A percentile compares a stretch with the other conserved stretches of the same genome.
These are phyloP conservation scores for Thermothelomyces thermophilus DNA, from an alignment of 2,329 filamentous ascomycete species.

Conservation along the genomic window DNA sequence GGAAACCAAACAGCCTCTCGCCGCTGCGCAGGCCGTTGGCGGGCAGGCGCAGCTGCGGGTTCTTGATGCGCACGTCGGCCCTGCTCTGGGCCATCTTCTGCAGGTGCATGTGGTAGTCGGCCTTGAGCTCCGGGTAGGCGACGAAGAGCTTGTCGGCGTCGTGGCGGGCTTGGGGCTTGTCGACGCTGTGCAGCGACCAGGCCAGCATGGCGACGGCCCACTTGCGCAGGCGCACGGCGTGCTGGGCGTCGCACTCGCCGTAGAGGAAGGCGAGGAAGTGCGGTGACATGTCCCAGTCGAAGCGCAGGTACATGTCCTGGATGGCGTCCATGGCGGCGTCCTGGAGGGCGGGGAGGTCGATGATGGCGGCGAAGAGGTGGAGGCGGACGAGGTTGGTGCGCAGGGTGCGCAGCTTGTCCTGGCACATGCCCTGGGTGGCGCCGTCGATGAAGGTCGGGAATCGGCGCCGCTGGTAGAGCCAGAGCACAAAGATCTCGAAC, in stretches of 20 bases:
- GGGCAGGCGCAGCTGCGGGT: conserved; percentile 53
- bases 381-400: conserved; percentile 52
- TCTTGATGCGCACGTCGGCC: conserved; percentile 50
- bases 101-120: conserved; percentile 47
- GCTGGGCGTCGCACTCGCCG: conserved; percentile 43
- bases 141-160: conserved; percentile 39
- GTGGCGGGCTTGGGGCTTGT: conserved; percentile 25
- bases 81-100: conserved; percentile 45
- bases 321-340: conserved; percentile 52
- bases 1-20: conserved; percentile 53
- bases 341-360: conserved; percentile 45
- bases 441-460: conserved; percentile 41
- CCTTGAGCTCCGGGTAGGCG: conserved; percentile 39
- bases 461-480: conserved; percentile 40
- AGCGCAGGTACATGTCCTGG: conserved; percentile 52
- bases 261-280: conserved; percentile 47
- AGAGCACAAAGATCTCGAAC: conserved; percentile 48
- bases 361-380: conserved; percentile 50
- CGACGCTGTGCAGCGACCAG: conserved; percentile 41
- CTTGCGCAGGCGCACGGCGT: conserved; percentile 47
- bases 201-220: conserved; percentile 57
- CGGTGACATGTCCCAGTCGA: conserved; percentile 52
- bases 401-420: conserved; percentile 28
- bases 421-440: conserved; percentile 26
- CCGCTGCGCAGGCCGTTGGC: conserved; percentile 50